A percentile compares a stretch with the other conserved stretches of the same genome.
Evolutionary conservation across 306 rosid species (phyloP).

Genomic region (Quercus engelmannii): DNA sequence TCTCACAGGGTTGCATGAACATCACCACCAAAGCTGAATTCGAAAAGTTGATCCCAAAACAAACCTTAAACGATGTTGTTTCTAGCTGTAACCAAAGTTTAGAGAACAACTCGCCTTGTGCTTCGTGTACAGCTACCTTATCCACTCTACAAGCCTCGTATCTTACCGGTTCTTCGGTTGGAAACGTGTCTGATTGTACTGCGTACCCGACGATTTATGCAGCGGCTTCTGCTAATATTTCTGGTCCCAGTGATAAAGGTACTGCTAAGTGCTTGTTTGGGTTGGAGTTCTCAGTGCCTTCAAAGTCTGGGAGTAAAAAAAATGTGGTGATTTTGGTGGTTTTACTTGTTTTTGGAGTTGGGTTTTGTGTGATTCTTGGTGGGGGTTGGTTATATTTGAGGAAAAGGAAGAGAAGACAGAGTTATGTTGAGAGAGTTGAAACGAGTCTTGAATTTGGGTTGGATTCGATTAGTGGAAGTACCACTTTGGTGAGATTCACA

Average conservation of each 20-base stretch:
- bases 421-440: slow-evolving; percentile 23
- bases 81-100: slow-evolving; percentile 48
- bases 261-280: slow-evolving; percentile 58
- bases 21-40: slow-evolving; percentile 50
- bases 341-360: slow-evolving; percentile 34
- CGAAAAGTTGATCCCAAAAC: not conserved
- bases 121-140: slow-evolving; percentile 48
- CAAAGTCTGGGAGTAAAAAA: slow-evolving; percentile 21
- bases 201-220: slow-evolving; percentile 54
- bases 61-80: slow-evolving; percentile 8
- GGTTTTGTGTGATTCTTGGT: slow-evolving; percentile 4
- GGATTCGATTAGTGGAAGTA: slow-evolving; percentile 67
- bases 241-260: slow-evolving; percentile 47
- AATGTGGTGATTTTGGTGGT: slow-evolving; percentile 28
- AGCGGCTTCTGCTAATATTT: slow-evolving; percentile 51
- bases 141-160: slow-evolving; percentile 23
- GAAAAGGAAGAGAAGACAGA: slow-evolving; percentile 3
- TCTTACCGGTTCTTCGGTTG: slow-evolving; percentile 35
- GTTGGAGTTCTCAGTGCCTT: slow-evolving; percentile 21
- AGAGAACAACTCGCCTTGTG: slow-evolving; percentile 59
- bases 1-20: slow-evolving; percentile 70
- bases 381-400: slow-evolving; percentile 38
- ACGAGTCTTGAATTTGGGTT: slow-evolving; percentile 41
- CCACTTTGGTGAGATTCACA: slow-evolving; percentile 63
- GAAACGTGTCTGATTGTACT: slow-evolving; percentile 60